Evolutionary conservation across 2,329 filamentous ascomycete genomes (phyloP).

Genomic region (Penicillium sp.): DNA sequence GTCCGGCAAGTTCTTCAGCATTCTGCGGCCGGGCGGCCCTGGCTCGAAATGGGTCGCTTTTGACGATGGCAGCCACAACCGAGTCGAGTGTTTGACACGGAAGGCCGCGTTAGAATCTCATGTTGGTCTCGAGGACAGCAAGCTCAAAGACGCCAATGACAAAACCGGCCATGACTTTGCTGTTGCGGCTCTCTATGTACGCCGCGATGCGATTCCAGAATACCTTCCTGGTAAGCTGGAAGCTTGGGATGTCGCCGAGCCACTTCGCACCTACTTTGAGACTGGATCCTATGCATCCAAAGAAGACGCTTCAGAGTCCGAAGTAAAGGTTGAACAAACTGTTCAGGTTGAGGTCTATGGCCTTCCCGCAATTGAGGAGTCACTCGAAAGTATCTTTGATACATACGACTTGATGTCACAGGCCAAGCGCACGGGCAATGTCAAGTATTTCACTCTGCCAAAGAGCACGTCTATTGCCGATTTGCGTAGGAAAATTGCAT

Average conservation of each 20-base stretch:
- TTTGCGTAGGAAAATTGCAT: slow-evolving; percentile 34
- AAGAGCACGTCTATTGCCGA: slow-evolving; percentile 31
- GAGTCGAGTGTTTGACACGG: slow-evolving; percentile 54
- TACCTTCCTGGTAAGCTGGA: slow-evolving; percentile 41
- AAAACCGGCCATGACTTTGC: slow-evolving; percentile 47
- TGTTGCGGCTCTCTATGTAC: slow-evolving; percentile 56
- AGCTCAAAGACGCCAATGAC: slow-evolving; percentile 38
- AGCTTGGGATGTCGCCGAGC: slow-evolving; percentile 46
- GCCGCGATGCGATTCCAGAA: slow-evolving; percentile 43
- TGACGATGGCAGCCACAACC: slow-evolving; percentile 52
- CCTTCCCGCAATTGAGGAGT: slow-evolving; percentile 28
- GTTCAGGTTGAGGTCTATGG: slow-evolving; percentile 40
- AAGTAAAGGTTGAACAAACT: slow-evolving; percentile 13
- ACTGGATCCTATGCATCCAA: slow-evolving; percentile 20
- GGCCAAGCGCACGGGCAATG: slow-evolving; percentile 29
- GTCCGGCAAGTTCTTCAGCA: slow-evolving; percentile 58
- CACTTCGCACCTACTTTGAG: slow-evolving; percentile 38
- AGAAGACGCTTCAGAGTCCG: slow-evolving; percentile 13
- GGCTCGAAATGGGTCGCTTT: slow-evolving; percentile 58
- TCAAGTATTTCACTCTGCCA: slow-evolving; percentile 35
- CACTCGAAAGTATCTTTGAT: slow-evolving; percentile 37
- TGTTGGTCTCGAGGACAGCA: slow-evolving; percentile 43
- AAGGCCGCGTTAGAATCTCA: slow-evolving; percentile 52
- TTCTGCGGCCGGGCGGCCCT: slow-evolving; percentile 55
- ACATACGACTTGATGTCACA: slow-evolving; percentile 42